Evolutionary conservation across 176 grass and related monocot species (phyloP), one percentile per base, ranked within the genome.

Genomic region (Lolium rigidum): DNA sequence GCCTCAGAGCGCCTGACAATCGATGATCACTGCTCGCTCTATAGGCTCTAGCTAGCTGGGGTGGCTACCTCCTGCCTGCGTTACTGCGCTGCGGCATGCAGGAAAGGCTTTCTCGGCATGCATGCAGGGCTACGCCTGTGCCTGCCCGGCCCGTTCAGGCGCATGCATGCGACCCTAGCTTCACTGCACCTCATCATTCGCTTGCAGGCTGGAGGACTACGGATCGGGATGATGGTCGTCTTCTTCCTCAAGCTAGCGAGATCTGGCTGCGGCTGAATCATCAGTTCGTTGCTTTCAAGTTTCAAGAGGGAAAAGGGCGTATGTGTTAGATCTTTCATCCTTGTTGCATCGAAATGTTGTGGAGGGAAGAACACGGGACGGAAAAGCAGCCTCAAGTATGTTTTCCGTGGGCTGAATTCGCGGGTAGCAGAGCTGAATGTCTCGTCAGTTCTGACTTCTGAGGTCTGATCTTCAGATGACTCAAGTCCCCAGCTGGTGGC

Each of bases 141-240:
- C 14, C 59, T 80, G 78, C 60, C 61, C 25, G 9, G 24, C 79
- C 10, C 10, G 61, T n/a, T 51, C 2, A 1, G 62, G 79, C 7
- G 69, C 55, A 83, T 58, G 80, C 80, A 83, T 59, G 68, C 68
- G 6, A 20, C 5, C 26, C 43, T 80, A 44, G 46, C 46, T 81
- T 20, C 46, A 13, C 59, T 56, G 46, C 25, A 21, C 61, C 46
- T 6, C 61, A 62, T 67, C 72, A 22, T 39, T 38, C 17, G 9
- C 21, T 21, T 17, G 13, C 70, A 75, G 38, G 20, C 26, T 49
- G 52, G 14, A 5, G 14, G 10, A 22, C 21, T 25, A 44, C 7
- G n/a, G 55, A 10, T 47, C 43, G 3, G 14, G 21, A 12, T 9
- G 66, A 17, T 51, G 24, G 26, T 20, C 9, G 7, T 16, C 69